These are phyloP conservation scores for Cystobasidium slooffiae DNA, from an alignment of 1,284 basidiomycete species.

Conservation along the genomic window DNA sequence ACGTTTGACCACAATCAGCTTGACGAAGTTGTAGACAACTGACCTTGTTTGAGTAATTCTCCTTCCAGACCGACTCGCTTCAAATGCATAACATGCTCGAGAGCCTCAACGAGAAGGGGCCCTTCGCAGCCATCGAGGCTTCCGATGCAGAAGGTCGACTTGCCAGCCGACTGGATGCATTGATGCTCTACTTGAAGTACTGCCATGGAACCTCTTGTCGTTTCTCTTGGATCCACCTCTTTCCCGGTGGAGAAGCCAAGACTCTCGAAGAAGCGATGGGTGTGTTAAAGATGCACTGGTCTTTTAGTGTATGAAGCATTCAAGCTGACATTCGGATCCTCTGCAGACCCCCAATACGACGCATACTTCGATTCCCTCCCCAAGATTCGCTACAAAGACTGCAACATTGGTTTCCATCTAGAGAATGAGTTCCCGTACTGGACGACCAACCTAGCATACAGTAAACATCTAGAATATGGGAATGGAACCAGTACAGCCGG, in stretches of 20 bases:
- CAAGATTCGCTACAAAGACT: conserved; percentile 51
- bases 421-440: conserved; percentile 45
- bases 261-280: conserved; percentile 49
- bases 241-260: conserved; percentile 45
- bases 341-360: conserved; percentile 46
- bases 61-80: conserved; percentile 49
- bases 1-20: background rate
- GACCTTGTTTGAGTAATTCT: background rate
- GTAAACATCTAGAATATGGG: background rate
- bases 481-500: background rate
- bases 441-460: conserved; percentile 40
- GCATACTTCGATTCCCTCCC: conserved; percentile 52
- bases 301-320: background rate
- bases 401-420: conserved; percentile 44
- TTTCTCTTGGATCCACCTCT: conserved; percentile 51
- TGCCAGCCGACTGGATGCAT: conserved; percentile 53
- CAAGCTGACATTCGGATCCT: background rate
- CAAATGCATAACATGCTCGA: conserved; percentile 53
- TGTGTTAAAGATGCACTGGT: background rate
- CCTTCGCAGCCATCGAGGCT: background rate
- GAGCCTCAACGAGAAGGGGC: conserved; percentile 6
- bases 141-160: conserved; percentile 8
- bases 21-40: background rate
- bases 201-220: conserved; percentile 53
- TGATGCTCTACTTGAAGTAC: conserved; percentile 55